Evolutionary conservation across 192 early-diverging fungal genomes (phyloP).

Genomic region (Entomortierella chlamydospora): DNA sequence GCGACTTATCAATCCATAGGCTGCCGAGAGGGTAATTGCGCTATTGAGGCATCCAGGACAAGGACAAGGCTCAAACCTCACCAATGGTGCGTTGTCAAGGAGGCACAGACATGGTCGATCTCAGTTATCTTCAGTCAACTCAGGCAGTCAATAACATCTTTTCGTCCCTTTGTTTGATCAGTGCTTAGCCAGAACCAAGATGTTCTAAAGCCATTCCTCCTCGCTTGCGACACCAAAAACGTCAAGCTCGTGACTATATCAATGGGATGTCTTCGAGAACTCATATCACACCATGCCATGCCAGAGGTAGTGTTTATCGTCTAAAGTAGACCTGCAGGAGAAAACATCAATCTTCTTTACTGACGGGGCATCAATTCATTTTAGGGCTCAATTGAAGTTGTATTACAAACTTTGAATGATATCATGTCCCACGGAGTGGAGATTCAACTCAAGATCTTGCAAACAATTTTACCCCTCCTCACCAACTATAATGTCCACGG

Average conservation of each 20-base stretch:
- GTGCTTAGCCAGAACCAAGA: constrained; percentile 84
- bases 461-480: constrained; percentile 90
- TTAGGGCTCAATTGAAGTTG: constrained; percentile 66
- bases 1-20: constrained; percentile 16
- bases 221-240: constrained; percentile 89
- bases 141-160: no score
- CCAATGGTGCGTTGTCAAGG: constrained; percentile 10
- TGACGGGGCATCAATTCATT: no score
- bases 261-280: constrained; percentile 84
- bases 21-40: constrained; percentile 67
- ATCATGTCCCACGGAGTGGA: constrained; percentile 78
- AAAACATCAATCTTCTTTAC: constrained; percentile 1
- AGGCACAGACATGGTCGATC: background rate
- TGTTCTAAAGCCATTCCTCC: constrained; percentile 83
- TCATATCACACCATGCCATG: constrained; percentile 81
- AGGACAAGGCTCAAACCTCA: constrained; percentile 52
- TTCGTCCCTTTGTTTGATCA: constrained; percentile 28
- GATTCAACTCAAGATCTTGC: constrained; percentile 93
- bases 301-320: constrained; percentile 65
- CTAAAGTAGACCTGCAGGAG: no score
- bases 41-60: constrained; percentile 60
- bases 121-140: background rate
- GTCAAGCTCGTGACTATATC: constrained; percentile 83
- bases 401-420: constrained; percentile 78
- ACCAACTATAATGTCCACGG: constrained; percentile 88